phyloP scores from a whole-genome alignment of 2,329 filamentous ascomycete species.

The Taxawa tesnikishii region DNA sequence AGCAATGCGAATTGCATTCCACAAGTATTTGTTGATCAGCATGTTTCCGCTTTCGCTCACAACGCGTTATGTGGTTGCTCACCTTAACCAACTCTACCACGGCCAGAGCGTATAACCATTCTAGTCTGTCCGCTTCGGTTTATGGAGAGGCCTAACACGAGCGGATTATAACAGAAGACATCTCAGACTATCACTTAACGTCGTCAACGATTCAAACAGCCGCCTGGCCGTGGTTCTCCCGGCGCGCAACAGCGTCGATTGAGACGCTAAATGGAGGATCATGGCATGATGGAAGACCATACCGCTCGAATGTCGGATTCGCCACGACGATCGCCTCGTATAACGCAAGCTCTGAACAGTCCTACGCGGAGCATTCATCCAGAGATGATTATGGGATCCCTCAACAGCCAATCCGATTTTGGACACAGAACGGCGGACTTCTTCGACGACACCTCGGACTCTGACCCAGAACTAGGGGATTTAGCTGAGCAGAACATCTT shows the following conservation, averaged over 20 bases:
- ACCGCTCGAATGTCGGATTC: conserved; percentile 17
- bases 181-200: no score
- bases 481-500: not conserved
- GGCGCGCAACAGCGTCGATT: no score
- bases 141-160: no score
- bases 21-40: conserved; percentile 1
- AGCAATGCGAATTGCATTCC: not conserved
- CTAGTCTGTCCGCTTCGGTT: no score
- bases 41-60: no score
- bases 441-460: conserved; percentile 18
- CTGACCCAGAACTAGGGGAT: conserved; percentile 1
- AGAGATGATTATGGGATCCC: conserved; percentile 17
- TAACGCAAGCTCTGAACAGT: conserved; percentile 18
- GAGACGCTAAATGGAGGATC: not conserved
- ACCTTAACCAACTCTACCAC: no score
- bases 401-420: conserved; percentile 17
- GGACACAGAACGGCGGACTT: conserved; percentile 19
- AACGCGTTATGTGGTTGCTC: no score
- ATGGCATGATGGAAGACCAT: conserved; percentile 1
- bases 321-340: conserved; percentile 19
- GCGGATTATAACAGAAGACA: no score
- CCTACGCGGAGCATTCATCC: conserved; percentile 22
- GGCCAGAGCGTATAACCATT: no score
- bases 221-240: no score
- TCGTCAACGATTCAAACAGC: no score